Evolutionary conservation across 108 stramenopile species (phyloP).

Genomic region (Cyclotella kingstonii): DNA sequence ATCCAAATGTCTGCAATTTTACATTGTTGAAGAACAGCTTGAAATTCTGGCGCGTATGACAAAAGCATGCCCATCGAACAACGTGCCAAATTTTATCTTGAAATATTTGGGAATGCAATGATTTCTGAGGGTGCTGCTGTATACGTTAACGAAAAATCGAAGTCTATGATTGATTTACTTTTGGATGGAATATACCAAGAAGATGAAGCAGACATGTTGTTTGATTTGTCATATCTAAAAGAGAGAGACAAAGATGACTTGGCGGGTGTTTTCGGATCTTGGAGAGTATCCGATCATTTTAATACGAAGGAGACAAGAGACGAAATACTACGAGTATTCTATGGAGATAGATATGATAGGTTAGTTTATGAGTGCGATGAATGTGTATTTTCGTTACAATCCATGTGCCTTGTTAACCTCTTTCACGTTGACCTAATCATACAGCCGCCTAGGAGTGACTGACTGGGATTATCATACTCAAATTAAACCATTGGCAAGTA

Average conservation of each 20-base stretch:
- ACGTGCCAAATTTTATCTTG: conserved; percentile 54
- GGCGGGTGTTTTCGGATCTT: conserved; percentile 14
- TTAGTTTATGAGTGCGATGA: neutral
- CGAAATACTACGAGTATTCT: conserved; percentile 45
- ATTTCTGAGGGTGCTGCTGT: conserved; percentile 47
- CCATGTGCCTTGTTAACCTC: neutral
- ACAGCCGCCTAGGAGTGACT: conserved; percentile 59
- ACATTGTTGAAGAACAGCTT: conserved; percentile 36
- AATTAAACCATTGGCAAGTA: conserved; percentile 51
- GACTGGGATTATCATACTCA: conserved; percentile 45
- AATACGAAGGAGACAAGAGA: conserved; percentile 44
- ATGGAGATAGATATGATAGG: conserved; percentile 58
- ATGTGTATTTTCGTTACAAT: neutral
- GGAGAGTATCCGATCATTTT: conserved; percentile 1
- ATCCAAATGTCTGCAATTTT: conserved; percentile 29
- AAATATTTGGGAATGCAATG: conserved; percentile 60
- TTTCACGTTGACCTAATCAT: conserved; percentile 8
- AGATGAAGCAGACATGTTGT: conserved; percentile 32
- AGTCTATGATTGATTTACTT: conserved; percentile 1
- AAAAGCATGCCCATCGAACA: conserved; percentile 60
- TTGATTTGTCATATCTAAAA: conserved; percentile 49
- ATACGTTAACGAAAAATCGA: neutral
- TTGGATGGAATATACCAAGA: conserved; percentile 39
- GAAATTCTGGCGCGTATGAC: conserved; percentile 63
- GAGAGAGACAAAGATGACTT: conserved; percentile 45